These are phyloP conservation scores for Panaeolus cyanescens DNA, from an alignment of 768 basidiomycete species.

Conservation along the genomic window DNA sequence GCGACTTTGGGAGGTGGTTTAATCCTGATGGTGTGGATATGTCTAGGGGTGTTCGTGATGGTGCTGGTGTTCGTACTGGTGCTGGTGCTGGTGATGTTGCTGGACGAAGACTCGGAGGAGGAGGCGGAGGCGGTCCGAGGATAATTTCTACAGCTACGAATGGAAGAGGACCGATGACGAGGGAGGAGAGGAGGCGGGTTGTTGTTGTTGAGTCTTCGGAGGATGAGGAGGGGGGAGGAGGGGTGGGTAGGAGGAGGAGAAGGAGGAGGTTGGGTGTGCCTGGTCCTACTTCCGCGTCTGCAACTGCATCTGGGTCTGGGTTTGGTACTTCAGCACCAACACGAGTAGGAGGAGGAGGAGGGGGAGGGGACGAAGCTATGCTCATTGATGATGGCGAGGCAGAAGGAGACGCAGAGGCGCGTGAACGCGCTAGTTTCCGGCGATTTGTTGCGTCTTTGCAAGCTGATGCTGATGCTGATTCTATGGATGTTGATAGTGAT, in stretches of 20 bases:
- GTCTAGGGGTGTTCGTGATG: constrained; percentile 12
- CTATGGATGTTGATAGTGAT: background rate
- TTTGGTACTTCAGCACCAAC: background rate
- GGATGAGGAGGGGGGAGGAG: constrained; percentile 21
- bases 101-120: background rate
- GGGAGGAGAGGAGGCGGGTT: background rate
- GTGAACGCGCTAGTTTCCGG: background rate
- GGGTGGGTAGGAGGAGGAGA: constrained; percentile 29
- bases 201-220: background rate
- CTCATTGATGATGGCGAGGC: background rate
- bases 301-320: background rate
- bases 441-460: background rate
- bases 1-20: constrained; percentile 12
- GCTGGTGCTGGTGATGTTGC: constrained; percentile 2
- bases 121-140: constrained; percentile 61
- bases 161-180: background rate
- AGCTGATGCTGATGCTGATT: background rate
- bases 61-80: constrained; percentile 16
- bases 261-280: background rate
- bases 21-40: constrained; percentile 13
- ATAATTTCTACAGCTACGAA: constrained; percentile 39
- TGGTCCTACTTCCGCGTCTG: background rate
- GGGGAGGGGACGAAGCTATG: background rate
- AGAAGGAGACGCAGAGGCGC: too few relatives aligned
- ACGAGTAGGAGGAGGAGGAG: background rate